Percentiles rank a stretch among this genome's conserved stretches.
These are phyloP conservation scores for Phalaenopsis aphrodite DNA, from an alignment of 106 monocot species.

Conservation along the genomic window DNA sequence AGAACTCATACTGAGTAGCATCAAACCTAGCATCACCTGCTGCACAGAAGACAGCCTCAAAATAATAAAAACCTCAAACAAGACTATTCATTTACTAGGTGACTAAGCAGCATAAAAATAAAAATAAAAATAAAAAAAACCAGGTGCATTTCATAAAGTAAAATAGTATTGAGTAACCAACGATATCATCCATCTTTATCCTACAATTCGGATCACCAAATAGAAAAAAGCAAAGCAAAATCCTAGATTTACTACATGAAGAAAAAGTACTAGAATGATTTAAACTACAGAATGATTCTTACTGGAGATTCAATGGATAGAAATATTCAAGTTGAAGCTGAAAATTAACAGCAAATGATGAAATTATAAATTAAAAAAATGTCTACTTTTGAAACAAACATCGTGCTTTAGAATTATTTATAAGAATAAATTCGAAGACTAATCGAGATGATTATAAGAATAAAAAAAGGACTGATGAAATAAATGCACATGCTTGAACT, in stretches of 20 bases:
- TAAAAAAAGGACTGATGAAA: neutral
- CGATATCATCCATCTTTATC: neutral
- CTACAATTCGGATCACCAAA: neutral
- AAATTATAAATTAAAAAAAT: neutral
- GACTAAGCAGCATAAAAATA: neutral
- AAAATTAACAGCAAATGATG: neutral
- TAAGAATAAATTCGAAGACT: neutral
- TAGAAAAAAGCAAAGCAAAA: neutral
- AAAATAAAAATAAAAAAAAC: no score
- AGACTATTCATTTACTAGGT: neutral
- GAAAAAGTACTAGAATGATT: neutral
- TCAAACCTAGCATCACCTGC: conserved; percentile 17
- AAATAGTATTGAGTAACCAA: neutral
- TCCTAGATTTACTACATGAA: neutral
- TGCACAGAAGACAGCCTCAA: neutral
- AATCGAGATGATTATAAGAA: neutral
- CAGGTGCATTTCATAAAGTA: neutral
- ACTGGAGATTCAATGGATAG: neutral
- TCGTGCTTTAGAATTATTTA: neutral
- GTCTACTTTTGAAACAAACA: neutral
- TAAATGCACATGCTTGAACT: neutral
- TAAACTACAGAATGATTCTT: neutral
- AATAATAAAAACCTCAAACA: neutral
- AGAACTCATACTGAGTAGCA: conserved; percentile 17
- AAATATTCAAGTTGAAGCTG: neutral